phyloP scores from a whole-genome alignment of 495 filamentous ascomycete species.

The Tuber melanosporum region DNA sequence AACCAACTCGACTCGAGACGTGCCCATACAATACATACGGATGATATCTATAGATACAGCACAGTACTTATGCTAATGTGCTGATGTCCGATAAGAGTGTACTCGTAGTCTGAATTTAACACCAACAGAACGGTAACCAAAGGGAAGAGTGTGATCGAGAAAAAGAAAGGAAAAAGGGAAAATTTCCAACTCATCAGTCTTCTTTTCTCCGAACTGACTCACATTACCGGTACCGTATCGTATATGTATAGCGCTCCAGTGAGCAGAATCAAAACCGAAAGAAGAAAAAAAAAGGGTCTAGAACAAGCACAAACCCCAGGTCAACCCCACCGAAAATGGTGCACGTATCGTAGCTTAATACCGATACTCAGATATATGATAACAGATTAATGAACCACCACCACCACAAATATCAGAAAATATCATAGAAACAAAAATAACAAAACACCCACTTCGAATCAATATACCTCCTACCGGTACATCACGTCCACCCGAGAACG shows the following conservation, averaged over 20 bases:
- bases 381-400: neutral
- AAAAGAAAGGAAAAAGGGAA: neutral
- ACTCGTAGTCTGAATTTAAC: neutral
- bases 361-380: neutral
- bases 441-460: neutral
- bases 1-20: neutral
- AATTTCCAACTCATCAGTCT: neutral
- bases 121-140: neutral
- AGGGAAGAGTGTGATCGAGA: neutral
- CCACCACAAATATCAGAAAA: neutral
- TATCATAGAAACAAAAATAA: neutral
- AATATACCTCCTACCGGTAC: neutral
- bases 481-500: neutral
- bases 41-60: neutral
- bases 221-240: neutral
- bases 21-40: neutral
- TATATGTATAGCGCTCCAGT: neutral
- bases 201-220: neutral
- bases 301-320: neutral
- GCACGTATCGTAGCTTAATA: too few relatives aligned
- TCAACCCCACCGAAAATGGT: neutral
- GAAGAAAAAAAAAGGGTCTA: neutral
- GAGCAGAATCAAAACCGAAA: neutral
- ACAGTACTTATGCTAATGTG: neutral
- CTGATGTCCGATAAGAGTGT: neutral